A percentile compares a stretch with the other conserved stretches of the same genome.
Conservation (phyloP, 257 asterid genomes). For the Schizonepeta tenuifolia region DNA sequence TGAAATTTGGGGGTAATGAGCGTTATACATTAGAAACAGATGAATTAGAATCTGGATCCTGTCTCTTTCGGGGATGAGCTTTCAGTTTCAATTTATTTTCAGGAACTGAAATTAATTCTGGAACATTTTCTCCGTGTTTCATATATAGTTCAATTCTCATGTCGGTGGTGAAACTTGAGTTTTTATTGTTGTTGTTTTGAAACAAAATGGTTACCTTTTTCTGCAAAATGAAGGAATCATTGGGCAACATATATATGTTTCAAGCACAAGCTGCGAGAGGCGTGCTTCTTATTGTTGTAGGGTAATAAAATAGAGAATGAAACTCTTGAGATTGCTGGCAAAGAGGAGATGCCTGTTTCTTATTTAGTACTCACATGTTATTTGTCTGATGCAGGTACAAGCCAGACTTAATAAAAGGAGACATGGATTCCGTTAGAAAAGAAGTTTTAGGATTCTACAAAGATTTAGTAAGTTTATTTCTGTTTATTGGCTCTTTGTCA, state of each 20-base stretch:
- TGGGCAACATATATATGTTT: neutral
- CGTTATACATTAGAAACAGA: neutral
- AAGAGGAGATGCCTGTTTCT: neutral
- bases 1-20: neutral
- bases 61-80: neutral
- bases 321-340: conserved; percentile 18
- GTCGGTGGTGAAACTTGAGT: neutral
- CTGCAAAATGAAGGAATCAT: neutral
- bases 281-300: neutral
- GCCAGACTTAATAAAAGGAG: conserved; percentile 89
- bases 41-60: neutral
- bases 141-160: neutral
- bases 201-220: neutral
- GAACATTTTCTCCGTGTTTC: conserved; percentile 13
- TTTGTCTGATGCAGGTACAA: conserved; percentile 60
- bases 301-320: neutral
- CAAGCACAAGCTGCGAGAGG: neutral
- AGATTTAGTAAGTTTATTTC: conserved; percentile 46
- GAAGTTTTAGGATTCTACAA: conserved; percentile 75
- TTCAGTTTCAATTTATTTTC: conserved; percentile 1
- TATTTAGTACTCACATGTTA: neutral
- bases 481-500: neutral
- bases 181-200: too few species aligned
- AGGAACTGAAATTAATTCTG: conserved; percentile 16
- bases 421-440: conserved; percentile 85